Conservation (phyloP, 1,284 basidiomycete species). For the Moesziomyces sp. region DNA sequence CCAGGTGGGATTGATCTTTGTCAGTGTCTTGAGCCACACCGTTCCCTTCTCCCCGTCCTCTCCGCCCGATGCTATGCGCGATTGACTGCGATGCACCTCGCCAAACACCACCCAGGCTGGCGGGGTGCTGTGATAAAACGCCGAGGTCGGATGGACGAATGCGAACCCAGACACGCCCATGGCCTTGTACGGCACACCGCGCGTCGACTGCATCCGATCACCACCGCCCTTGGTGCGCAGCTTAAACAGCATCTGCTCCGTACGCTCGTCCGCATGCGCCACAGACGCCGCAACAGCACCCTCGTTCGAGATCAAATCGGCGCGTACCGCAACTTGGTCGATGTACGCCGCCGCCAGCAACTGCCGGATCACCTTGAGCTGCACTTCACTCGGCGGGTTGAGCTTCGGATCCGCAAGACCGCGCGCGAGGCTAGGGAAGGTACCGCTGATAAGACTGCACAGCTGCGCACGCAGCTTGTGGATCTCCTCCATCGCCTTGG, state of each 20-base stretch:
- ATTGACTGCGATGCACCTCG: constrained; percentile 70
- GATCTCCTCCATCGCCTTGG: constrained; percentile 98
- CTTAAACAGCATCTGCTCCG: constrained; percentile 36
- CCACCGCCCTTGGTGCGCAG: constrained; percentile 69
- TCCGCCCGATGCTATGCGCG: constrained; percentile 65
- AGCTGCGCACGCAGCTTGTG: constrained; percentile 91
- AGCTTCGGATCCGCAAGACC: constrained; percentile 49
- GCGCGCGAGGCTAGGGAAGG: constrained; percentile 20
- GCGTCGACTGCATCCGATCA: constrained; percentile 78
- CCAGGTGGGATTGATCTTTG: constrained; percentile 85
- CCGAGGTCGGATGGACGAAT: constrained; percentile 90
- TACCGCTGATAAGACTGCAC: constrained; percentile 60
- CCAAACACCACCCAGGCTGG: constrained; percentile 89
- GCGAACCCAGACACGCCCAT: constrained; percentile 82
- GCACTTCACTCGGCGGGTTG: constrained; percentile 52
- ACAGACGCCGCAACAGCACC: constrained; percentile 28
- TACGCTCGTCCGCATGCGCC: constrained; percentile 22
- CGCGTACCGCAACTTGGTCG: constrained; percentile 93
- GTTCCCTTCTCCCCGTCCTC: constrained; percentile 22
- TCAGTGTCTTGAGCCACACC: constrained; percentile 61
- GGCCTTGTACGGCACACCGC: constrained; percentile 85
- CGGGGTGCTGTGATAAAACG: constrained; percentile 77
- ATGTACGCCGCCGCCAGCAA: constrained; percentile 90
- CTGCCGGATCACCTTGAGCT: constrained; percentile 92
- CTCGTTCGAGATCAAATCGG: constrained; percentile 75